Evolutionary conservation across 768 basidiomycete species (phyloP), one percentile per base, ranked within the genome.

Genomic region (Kwoniella newhampshirensis): DNA sequence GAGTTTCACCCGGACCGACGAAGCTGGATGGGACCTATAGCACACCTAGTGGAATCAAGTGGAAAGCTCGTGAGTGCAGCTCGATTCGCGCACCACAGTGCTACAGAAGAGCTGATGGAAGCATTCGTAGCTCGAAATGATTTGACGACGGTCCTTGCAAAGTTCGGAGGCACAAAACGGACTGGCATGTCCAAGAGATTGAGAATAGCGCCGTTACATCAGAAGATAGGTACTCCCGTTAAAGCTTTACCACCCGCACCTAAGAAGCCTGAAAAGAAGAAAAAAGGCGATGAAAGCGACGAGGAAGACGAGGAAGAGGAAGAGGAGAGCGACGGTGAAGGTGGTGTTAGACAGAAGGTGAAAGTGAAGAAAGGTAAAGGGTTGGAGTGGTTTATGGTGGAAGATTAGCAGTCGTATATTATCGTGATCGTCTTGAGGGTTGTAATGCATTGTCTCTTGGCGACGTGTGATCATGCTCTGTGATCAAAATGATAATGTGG

Each of bases 311-410:
- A 68, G 1, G 61, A 66, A 6, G 60, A 63, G 11, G 63, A 39
- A 26, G 60, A 54, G 21, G 65, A 63, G 44, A 51, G 56, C 32
- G 60, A 60, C 42, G 63, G 45, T 8, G 51, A 60, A 43, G 60
- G 49, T 12, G 52, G 56, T 23, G 30, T 43, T 21, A 42, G 28
- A 41, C 55, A 42, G 37, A 66, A 63, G 52, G 59, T 50, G 46
- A 62, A 62, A 47, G 63, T 30, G 32, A 57, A 43, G 39, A 64
- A 60, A 37, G 51, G 17, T 9, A 57, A 59, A 51, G 40, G 47
- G 11, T 56, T 72, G 60, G 70, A 68, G 46, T 68, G 70, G 70
- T 68, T 52, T 23, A 71, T 71, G 70, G 51, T 68, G 25, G 70
- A 71, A 35, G 67, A 71, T 51, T 71, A 51, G 40, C 8, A 51